phyloP scores from a whole-genome alignment of 164 flowering plant genomes.

The Paratinospora sagittata region DNA sequence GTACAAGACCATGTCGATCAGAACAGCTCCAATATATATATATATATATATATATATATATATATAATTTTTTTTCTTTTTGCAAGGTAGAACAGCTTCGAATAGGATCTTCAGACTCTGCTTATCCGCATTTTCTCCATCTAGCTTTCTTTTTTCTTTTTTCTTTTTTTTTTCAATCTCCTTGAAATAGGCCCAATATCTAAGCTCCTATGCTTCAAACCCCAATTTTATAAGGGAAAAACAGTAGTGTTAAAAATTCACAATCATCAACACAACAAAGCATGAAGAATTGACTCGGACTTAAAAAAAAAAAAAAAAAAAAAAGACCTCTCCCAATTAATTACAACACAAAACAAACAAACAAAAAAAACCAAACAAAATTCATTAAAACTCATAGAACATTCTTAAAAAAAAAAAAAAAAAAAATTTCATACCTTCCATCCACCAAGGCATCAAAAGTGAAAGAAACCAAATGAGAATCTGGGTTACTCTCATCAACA shows the following conservation, averaged over 20 bases:
- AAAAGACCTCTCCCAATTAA: conserved; percentile 4
- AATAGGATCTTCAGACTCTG: background rate
- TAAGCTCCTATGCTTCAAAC: background rate
- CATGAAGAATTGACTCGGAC: background rate
- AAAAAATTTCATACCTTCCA: conserved; percentile 56
- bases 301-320: no score
- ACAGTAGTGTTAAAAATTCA: background rate
- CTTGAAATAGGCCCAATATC: background rate
- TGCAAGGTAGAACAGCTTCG: background rate
- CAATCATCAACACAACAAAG: background rate
- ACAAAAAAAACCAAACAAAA: background rate
- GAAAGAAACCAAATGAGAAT: conserved; percentile 65
- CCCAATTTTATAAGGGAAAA: background rate
- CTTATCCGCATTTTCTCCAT: background rate
- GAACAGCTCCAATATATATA: no score
- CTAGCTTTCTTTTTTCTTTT: background rate
- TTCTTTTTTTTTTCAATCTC: no score
- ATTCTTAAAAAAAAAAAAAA: background rate
- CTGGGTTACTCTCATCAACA: conserved; percentile 63
- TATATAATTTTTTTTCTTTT: no score
- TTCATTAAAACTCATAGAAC: background rate
- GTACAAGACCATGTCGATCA: no score
- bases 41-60: no score
- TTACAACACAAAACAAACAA: background rate
- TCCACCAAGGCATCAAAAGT: conserved; percentile 75